phyloP scores from a whole-genome alignment of 2,329 filamentous ascomycete species.

The Claviceps spartinae region DNA sequence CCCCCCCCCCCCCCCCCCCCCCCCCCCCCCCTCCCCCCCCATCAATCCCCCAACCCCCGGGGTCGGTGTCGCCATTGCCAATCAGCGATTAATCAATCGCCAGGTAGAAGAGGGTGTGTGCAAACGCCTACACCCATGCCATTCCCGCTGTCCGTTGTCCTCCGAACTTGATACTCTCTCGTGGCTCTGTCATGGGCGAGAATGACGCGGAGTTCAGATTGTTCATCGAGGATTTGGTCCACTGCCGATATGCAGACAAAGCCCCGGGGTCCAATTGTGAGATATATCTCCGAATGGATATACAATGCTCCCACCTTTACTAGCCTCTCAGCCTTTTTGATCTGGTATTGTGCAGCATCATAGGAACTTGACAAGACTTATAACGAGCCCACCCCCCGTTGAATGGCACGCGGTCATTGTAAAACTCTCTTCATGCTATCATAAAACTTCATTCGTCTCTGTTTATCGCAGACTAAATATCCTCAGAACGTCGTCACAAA shows the following conservation, averaged over 20 bases:
- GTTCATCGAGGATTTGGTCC: conserved; percentile 6
- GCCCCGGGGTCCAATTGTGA: conserved; percentile 6
- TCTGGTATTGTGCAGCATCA: not conserved
- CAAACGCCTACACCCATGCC: not conserved
- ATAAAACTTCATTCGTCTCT: conserved; percentile 3
- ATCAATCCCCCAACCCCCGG: not conserved
- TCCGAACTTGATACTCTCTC: not conserved
- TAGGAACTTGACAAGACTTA: conserved; percentile 5
- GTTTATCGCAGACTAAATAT: not conserved
- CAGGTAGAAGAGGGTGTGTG: no score
- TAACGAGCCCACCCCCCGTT: conserved; percentile 10
- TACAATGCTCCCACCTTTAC: conserved; percentile 4
- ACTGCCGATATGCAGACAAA: conserved; percentile 8
- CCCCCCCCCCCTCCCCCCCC: not conserved
- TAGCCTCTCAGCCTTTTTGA: conserved; percentile 1
- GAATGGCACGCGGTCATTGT: not conserved
- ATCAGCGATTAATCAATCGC: no score
- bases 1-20: not conserved
- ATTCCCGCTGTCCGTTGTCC: not conserved
- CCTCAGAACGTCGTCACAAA: no score
- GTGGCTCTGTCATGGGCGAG: not conserved
- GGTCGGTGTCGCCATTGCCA: no score
- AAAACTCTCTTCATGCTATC: conserved; percentile 3
- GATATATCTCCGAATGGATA: conserved; percentile 11
- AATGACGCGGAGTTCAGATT: conserved; percentile 5